Percentiles rank a stretch among this genome's conserved stretches.
Evolutionary conservation across 345 rosid genomes (phyloP).

Genomic region (Eucalyptus marginata): DNA sequence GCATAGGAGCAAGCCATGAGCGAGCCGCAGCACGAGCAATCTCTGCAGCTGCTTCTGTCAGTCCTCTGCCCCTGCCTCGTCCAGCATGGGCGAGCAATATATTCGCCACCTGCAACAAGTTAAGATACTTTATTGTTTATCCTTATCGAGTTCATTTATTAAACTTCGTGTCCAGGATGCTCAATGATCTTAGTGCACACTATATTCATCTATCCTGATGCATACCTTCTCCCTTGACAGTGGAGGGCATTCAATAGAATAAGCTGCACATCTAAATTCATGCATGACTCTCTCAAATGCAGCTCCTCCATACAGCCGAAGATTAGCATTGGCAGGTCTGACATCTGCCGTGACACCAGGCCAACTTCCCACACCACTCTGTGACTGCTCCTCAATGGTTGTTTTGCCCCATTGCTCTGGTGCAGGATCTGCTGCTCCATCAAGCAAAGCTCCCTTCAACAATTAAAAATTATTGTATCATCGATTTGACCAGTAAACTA

Average conservation of each 20-base stretch:
- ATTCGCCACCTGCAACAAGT: conserved; percentile 67
- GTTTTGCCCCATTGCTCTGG: conserved; percentile 99
- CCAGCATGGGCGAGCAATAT: conserved; percentile 94
- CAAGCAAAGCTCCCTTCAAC: conserved; percentile 71
- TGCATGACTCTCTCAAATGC: conserved; percentile 95
- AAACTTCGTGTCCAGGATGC: neutral
- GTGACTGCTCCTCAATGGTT: conserved; percentile 69
- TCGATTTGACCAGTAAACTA: neutral
- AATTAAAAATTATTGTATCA: neutral
- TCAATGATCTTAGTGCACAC: neutral
- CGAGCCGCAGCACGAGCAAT: conserved; percentile 92
- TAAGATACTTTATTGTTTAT: neutral
- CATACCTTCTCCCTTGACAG: conserved; percentile 91
- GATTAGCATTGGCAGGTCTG: conserved; percentile 88
- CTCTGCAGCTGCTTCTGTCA: conserved; percentile 92
- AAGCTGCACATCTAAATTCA: conserved; percentile 93
- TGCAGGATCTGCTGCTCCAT: conserved; percentile 98
- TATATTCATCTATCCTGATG: no score
- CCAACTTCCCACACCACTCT: conserved; percentile 94
- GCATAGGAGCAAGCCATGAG: conserved; percentile 97
- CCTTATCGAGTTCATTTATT: neutral
- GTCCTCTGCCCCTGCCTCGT: conserved; percentile 81
- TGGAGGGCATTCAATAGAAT: conserved; percentile 88
- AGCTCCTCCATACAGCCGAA: conserved; percentile 95
- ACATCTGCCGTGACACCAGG: conserved; percentile 67